A percentile compares a stretch with the other conserved stretches of the same genome.
These are phyloP conservation scores for Lipomyces yamadae DNA, from an alignment of 805 yeast genomes.

Conservation along the genomic window DNA sequence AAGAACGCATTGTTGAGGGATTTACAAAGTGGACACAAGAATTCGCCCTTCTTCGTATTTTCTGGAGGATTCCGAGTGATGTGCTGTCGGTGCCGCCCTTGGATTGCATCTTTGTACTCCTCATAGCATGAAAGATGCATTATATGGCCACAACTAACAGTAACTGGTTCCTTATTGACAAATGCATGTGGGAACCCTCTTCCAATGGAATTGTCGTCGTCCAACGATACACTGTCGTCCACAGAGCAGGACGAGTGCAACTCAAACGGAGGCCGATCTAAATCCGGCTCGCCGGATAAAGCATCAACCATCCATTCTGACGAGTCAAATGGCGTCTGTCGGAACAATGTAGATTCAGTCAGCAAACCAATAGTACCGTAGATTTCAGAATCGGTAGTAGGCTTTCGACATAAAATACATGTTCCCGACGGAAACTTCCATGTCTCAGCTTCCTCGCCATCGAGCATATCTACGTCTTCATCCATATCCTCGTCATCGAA, in stretches of 20 bases:
- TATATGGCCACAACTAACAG: conserved; percentile 90
- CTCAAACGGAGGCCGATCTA: conserved; percentile 37
- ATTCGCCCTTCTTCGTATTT: conserved; percentile 69
- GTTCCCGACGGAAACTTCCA: conserved; percentile 77
- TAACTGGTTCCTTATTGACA: conserved; percentile 45
- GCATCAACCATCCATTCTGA: conserved; percentile 69
- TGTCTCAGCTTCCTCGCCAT: conserved; percentile 33
- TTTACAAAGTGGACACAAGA: conserved; percentile 89
- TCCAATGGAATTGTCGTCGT: conserved; percentile 58
- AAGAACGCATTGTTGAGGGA: conserved; percentile 81
- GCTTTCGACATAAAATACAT: conserved; percentile 83
- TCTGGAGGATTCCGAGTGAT: conserved; percentile 84
- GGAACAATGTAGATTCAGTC: conserved; percentile 60
- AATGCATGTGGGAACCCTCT: conserved; percentile 64
- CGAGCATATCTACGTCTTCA: conserved; percentile 28
- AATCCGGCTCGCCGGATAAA: conserved; percentile 43
- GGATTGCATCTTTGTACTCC: conserved; percentile 62
- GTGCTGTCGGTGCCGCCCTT: conserved; percentile 62
- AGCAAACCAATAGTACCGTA: conserved; percentile 76
- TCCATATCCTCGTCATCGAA: conserved; percentile 47
- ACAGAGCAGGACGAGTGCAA: not conserved
- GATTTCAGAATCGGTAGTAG: conserved; percentile 64
- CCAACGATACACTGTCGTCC: conserved; percentile 27
- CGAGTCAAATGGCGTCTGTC: conserved; percentile 67
- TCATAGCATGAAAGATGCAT: conserved; percentile 82